These are phyloP conservation scores for Zasmidium cellare DNA, from an alignment of 2,329 filamentous ascomycete species.

Conservation along the genomic window DNA sequence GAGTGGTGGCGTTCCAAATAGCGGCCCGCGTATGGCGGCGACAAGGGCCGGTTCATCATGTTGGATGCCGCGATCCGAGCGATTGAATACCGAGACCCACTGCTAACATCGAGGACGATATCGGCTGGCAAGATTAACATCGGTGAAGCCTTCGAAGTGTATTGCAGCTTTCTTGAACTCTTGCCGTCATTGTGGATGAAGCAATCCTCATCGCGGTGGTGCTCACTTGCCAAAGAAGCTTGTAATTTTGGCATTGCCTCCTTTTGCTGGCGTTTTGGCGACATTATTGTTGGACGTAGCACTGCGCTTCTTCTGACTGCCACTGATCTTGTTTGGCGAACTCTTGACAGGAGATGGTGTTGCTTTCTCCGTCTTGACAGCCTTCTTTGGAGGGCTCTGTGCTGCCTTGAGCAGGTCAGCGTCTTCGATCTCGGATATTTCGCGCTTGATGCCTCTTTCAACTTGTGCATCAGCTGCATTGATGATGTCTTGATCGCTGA, in stretches of 20 bases:
- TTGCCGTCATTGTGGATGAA: background rate
- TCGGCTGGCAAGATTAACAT: background rate
- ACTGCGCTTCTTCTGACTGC: slow-evolving; percentile 51
- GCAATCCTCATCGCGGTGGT: background rate
- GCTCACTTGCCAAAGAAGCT: slow-evolving; percentile 55
- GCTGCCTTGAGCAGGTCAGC: slow-evolving; percentile 29
- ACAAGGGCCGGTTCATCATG: background rate
- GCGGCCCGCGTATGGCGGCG: background rate
- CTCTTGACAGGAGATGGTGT: slow-evolving; percentile 27
- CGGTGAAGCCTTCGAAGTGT: too few species aligned
- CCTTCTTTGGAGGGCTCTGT: slow-evolving; percentile 41
- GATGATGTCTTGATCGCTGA: slow-evolving; percentile 28
- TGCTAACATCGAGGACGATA: background rate
- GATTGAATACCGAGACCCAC: background rate
- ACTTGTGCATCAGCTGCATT: slow-evolving; percentile 28
- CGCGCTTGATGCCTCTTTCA: slow-evolving; percentile 50
- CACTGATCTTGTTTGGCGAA: slow-evolving; percentile 13
- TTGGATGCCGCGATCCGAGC: background rate
- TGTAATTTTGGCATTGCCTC: slow-evolving; percentile 58
- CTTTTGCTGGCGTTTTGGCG: slow-evolving; percentile 47
- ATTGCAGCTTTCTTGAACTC: too few species aligned
- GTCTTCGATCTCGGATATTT: slow-evolving; percentile 40
- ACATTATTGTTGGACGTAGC: slow-evolving; percentile 57
- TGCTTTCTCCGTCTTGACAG: slow-evolving; percentile 30
- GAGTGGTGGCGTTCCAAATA: background rate